phyloP scores from a whole-genome alignment of 192 early-diverging fungal species.

The Neocallimastix lanati region DNA sequence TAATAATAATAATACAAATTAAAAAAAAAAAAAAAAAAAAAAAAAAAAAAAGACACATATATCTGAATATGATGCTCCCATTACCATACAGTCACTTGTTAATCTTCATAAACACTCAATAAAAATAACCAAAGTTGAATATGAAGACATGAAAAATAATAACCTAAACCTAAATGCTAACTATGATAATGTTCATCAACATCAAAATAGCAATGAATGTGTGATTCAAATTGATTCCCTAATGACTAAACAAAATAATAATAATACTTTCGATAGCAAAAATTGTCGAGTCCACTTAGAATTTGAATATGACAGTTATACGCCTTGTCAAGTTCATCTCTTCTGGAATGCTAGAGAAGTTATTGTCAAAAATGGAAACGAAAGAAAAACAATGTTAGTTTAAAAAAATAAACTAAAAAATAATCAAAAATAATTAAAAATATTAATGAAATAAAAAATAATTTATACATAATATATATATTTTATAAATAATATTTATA shows the following conservation, averaged over 20 bases:
- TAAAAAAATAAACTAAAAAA: no score
- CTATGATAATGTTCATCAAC: no score
- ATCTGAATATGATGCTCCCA: neutral
- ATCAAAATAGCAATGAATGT: no score
- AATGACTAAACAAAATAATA: neutral
- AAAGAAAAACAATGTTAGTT: neutral
- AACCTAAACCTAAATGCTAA: no score
- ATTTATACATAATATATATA: no score
- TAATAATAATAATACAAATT: neutral
- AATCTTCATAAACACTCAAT: neutral
- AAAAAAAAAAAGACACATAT: neutral
- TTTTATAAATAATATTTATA: no score
- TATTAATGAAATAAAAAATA: no score
- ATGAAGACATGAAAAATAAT: neutral
- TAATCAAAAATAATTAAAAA: no score
- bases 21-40: neutral
- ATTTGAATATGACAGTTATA: neutral
- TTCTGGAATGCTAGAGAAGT: neutral
- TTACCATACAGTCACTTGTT: neutral
- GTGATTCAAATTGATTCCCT: neutral
- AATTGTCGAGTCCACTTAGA: neutral
- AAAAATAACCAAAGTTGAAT: neutral
- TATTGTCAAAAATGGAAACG: neutral
- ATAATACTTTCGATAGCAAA: no score
- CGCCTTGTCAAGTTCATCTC: neutral